These are phyloP conservation scores for Talaromyces adpressus DNA, from an alignment of 495 filamentous ascomycete genomes.

Conservation along the genomic window DNA sequence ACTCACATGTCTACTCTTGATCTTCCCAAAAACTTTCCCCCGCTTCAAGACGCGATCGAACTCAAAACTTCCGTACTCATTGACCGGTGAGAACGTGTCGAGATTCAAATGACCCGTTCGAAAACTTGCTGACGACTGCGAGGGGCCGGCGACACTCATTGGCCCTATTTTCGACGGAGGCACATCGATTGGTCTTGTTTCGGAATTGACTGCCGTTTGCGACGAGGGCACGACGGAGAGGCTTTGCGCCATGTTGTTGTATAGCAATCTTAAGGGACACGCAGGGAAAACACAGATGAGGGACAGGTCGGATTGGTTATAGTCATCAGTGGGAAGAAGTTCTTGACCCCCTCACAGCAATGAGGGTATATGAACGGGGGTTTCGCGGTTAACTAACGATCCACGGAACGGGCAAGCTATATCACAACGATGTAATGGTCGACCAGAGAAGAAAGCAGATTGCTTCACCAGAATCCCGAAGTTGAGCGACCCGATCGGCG, in stretches of 20 bases:
- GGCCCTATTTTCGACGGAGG: background rate
- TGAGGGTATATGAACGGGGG: background rate
- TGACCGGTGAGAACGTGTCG: conserved; percentile 69
- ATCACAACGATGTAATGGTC: background rate
- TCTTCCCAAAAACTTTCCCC: conserved; percentile 77
- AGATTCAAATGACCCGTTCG: conserved; percentile 49
- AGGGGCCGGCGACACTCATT: conserved; percentile 1
- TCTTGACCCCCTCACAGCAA: background rate
- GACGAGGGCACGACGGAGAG: background rate
- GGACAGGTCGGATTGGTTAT: background rate
- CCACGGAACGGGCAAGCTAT: background rate
- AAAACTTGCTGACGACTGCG: conserved; percentile 12
- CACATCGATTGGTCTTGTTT: background rate
- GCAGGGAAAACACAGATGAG: background rate
- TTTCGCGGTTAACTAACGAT: background rate
- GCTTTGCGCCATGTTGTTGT: conserved; percentile 7
- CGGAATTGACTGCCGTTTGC: conserved; percentile 3
- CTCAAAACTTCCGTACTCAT: conserved; percentile 91
- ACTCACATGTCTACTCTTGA: conserved; percentile 85
- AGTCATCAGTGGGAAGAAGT: background rate
- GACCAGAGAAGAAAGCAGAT: background rate
- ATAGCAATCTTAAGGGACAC: background rate
- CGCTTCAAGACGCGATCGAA: conserved; percentile 89
- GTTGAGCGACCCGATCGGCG: background rate
- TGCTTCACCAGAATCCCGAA: background rate